Evolutionary conservation across 148 eudicot species (phyloP).

Genomic region (Chenopodium formosanum): DNA sequence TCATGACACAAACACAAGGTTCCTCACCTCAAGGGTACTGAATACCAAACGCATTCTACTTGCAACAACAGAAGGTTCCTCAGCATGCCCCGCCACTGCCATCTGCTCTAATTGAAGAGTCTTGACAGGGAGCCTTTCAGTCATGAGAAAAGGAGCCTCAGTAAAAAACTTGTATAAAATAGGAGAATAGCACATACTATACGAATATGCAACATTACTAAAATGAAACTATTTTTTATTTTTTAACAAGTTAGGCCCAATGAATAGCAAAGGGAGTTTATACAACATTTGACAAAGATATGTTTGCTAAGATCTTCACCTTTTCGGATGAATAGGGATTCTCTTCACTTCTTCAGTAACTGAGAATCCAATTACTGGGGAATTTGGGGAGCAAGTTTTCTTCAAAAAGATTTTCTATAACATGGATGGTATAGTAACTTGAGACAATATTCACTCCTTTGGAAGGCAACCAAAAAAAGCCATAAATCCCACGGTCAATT

Average conservation of each 20-base stretch:
- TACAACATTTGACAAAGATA: too few relatives aligned
- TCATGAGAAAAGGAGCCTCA: constrained; percentile 1
- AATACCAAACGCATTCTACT: constrained; percentile 94
- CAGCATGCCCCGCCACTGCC: constrained; percentile 78
- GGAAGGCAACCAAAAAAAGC: background rate
- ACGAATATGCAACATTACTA: too few relatives aligned
- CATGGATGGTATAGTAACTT: background rate
- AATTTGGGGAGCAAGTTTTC: background rate
- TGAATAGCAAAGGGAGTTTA: too few relatives aligned
- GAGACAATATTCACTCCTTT: background rate
- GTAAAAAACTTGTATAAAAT: too few relatives aligned
- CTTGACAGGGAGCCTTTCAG: constrained; percentile 89
- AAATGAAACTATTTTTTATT: too few relatives aligned
- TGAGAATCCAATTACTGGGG: background rate
- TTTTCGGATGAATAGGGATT: background rate
- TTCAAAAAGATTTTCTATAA: too few relatives aligned
- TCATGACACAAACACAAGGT: background rate
- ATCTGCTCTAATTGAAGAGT: constrained; percentile 95
- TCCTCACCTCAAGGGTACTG: constrained; percentile 84
- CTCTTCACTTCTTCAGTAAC: background rate
- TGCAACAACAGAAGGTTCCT: constrained; percentile 88
- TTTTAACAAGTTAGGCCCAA: too few relatives aligned
- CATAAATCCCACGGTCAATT: background rate
- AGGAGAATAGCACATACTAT: too few relatives aligned
- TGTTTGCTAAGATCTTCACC: background rate